A percentile compares a stretch with the other conserved stretches of the same genome.
Conservation (phyloP, 805 yeast genomes). For the Pichia nanzhaoensis region DNA sequence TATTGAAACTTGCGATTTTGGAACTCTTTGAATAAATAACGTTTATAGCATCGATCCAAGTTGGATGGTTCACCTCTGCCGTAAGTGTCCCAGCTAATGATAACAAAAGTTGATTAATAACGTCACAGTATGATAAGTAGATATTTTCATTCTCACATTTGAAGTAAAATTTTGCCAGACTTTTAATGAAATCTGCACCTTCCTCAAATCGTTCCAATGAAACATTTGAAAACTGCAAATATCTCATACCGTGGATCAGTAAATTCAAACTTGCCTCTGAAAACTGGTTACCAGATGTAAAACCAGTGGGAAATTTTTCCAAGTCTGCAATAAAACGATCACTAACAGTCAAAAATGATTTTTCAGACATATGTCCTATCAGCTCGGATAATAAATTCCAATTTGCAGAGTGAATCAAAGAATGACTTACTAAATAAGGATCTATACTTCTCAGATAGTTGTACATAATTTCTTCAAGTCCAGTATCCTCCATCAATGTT, state of each 20-base stretch:
- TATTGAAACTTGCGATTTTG: slow-evolving; percentile 37
- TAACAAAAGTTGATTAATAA: slow-evolving; percentile 61
- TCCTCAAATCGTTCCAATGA: slow-evolving; percentile 91
- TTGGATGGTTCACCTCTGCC: slow-evolving; percentile 94
- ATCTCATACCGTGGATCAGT: slow-evolving; percentile 87
- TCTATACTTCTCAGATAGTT: slow-evolving; percentile 85
- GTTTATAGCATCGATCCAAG: slow-evolving; percentile 81
- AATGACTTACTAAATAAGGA: slow-evolving; percentile 58
- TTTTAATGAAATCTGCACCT: slow-evolving; percentile 81
- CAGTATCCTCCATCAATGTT: slow-evolving; percentile 68
- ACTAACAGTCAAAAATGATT: slow-evolving; percentile 78
- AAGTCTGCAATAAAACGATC: slow-evolving; percentile 90
- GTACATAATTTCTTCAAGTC: slow-evolving; percentile 88
- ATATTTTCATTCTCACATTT: slow-evolving; percentile 59
- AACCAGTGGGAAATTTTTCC: slow-evolving; percentile 64
- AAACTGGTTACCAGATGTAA: slow-evolving; percentile 28
- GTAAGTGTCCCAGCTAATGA: slow-evolving; percentile 82
- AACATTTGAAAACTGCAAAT: slow-evolving; percentile 67
- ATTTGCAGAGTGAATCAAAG: slow-evolving; percentile 78
- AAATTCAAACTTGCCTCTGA: slow-evolving; percentile 54
- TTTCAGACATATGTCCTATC: slow-evolving; percentile 84
- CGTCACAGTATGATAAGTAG: slow-evolving; percentile 77
- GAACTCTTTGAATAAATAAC: slow-evolving; percentile 45
- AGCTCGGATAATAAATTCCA: slow-evolving; percentile 90
- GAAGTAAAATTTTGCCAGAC: slow-evolving; percentile 76